These are phyloP conservation scores for Hibiscus tridactylites DNA, from an alignment of 345 rosid genomes.

Conservation along the genomic window DNA sequence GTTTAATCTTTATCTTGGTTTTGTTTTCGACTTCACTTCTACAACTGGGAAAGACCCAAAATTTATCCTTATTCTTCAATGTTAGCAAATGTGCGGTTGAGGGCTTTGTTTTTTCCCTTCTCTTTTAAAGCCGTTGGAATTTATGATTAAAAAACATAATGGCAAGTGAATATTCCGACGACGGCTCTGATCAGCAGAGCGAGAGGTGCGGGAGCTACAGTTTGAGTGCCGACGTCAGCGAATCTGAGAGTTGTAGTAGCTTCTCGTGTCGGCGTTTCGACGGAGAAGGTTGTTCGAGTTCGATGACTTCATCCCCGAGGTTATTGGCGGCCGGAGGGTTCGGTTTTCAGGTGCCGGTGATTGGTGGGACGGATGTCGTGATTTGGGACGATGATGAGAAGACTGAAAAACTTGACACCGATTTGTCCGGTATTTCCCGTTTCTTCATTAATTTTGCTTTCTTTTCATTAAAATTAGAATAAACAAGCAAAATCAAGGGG, in stretches of 20 bases:
- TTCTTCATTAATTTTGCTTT: neutral
- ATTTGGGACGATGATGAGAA: conserved; percentile 50
- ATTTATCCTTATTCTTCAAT: neutral
- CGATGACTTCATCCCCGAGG: conserved; percentile 65
- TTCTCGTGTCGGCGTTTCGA: conserved; percentile 64
- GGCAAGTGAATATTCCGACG: conserved; percentile 57
- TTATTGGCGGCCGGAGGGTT: conserved; percentile 24
- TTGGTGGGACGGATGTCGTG: conserved; percentile 48
- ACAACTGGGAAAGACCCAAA: neutral
- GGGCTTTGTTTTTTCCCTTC: neutral
- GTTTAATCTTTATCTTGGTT: too few relatives aligned
- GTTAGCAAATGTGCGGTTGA: conserved; percentile 13
- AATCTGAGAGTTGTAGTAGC: conserved; percentile 87
- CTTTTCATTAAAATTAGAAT: neutral
- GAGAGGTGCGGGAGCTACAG: conserved; percentile 88
- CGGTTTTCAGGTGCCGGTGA: conserved; percentile 45
- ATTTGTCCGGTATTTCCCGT: conserved; percentile 55
- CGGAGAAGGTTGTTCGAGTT: conserved; percentile 58
- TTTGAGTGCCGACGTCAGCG: conserved; percentile 90
- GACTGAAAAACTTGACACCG: conserved; percentile 42
- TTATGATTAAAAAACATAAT: conserved; percentile 8
- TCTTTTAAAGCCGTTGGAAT: conserved; percentile 16
- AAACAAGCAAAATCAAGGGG: too few relatives aligned
- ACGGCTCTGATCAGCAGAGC: conserved; percentile 53
- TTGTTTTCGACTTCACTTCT: too few relatives aligned